Conservation (phyloP, 1,139 yeast genomes). For the Blastobotrys arbuscula region DNA sequence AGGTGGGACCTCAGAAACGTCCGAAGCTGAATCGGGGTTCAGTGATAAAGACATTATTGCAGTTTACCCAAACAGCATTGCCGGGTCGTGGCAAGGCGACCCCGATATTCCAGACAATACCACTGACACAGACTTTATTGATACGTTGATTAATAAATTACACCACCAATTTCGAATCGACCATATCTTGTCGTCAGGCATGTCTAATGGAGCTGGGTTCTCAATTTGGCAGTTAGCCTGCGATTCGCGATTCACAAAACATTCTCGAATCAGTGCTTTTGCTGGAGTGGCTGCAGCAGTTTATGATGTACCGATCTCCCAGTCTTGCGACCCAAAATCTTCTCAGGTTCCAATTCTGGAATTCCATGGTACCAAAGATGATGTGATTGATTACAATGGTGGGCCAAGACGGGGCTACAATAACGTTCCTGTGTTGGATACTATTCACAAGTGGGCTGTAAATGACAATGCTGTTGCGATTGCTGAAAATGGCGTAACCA, state of each 20-base stretch:
- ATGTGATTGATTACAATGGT: neutral
- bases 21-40: neutral
- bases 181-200: neutral
- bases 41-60: neutral
- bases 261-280: neutral
- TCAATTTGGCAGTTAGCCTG: neutral
- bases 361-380: neutral
- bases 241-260: neutral
- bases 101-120: neutral
- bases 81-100: neutral
- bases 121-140: neutral
- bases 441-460: neutral
- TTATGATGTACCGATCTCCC: neutral
- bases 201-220: neutral
- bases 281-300: neutral
- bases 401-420: neutral
- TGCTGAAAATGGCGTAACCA: neutral
- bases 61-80: neutral
- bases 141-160: neutral
- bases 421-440: neutral
- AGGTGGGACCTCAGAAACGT: neutral
- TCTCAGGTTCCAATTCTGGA: neutral
- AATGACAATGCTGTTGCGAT: neutral
- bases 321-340: too few species aligned
- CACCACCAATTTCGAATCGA: neutral